These are phyloP conservation scores for Anisodus tanguticus DNA, from an alignment of 257 asterid genomes.

Conservation along the genomic window DNA sequence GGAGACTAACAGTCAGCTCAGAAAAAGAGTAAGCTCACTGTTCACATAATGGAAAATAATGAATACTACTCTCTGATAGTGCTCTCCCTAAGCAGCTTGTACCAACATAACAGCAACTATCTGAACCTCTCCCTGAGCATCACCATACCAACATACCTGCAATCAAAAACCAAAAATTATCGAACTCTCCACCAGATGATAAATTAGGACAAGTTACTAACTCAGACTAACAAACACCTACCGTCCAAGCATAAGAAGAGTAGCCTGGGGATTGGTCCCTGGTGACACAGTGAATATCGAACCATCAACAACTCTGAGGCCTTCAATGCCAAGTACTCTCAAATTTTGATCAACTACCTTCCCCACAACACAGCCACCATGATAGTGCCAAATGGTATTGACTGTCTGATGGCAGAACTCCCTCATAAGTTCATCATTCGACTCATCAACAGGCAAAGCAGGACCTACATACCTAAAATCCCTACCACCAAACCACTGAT, in stretches of 20 bases:
- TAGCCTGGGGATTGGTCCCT: slow-evolving; percentile 96
- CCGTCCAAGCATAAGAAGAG: slow-evolving; percentile 89
- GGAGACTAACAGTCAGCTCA: not conserved
- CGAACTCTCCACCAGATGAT: not conserved
- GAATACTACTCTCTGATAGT: not conserved
- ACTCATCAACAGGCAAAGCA: slow-evolving; percentile 61
- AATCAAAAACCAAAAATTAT: slow-evolving; percentile 19
- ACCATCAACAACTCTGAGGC: slow-evolving; percentile 81
- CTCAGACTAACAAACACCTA: slow-evolving; percentile 29
- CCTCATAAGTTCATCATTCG: slow-evolving; percentile 55
- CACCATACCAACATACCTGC: slow-evolving; percentile 72
- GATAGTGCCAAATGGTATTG: slow-evolving; percentile 95
- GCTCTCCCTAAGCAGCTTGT: slow-evolving; percentile 8
- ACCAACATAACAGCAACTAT: slow-evolving; percentile 15
- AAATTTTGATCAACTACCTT: slow-evolving; percentile 70
- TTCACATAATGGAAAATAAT: not conserved
- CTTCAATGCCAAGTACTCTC: slow-evolving; percentile 62
- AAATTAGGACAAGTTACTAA: not conserved
- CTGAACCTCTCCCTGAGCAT: slow-evolving; percentile 59
- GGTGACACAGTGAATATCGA: slow-evolving; percentile 72
- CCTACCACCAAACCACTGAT: slow-evolving; percentile 60
- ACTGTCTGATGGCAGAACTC: slow-evolving; percentile 81
- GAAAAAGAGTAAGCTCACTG: not conserved
- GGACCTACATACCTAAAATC: slow-evolving; percentile 75
- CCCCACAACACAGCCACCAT: slow-evolving; percentile 87